Base-by-base conservation (phyloP, 2,329 filamentous ascomycete species). In the Colletotrichum cuscutae region DNA sequence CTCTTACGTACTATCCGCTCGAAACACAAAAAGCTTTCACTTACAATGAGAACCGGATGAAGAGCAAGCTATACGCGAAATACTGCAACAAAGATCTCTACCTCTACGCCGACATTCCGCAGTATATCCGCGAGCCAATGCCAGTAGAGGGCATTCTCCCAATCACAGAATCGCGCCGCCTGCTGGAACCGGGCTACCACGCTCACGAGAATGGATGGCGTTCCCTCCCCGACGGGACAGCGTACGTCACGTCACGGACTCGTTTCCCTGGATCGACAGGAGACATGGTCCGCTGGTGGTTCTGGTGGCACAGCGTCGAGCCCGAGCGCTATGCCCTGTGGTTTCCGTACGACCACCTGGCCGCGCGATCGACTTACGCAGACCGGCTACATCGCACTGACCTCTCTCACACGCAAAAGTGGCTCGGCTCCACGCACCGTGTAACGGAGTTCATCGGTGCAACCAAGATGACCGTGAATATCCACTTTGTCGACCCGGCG, bases 301-400 rank as follows among this genome's bases (percentile, higher is more conserved):
- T 72, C 15, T 72, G 70, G 70, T 72, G 70, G 70, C 70, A 72
- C 66, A 72, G 70, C 49, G 60, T 72, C 54, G 70, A 72, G 56
- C 66, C 70, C 26, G 70, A 72, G 70, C 70, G 70, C 12, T 72
- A 72, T 46, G 70, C 70, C 60, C 70, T 72, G 26, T 72, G 70
- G 70, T 70, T 70, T 1, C 70, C 70, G 1, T 65, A 72, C 60
- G 70, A 72, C 54, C 70, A 72, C 35, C 56, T 72, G 13, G 46
- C 42, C 22, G 56, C 57, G 6, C 70, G 56, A 22, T 72, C 70
- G 46, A 56, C 28, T 9, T 72, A 70, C 60, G 70, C 70, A 26
- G 56, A 72, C 60, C 59, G 70, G 2, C 54, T 72, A 24, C 70
- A 70, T 57, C 70, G 70, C 46, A 37, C 54, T 11, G 70, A 72